phyloP scores from a whole-genome alignment of 176 grass and related monocot genomes.

The Aechmea fasciata region DNA sequence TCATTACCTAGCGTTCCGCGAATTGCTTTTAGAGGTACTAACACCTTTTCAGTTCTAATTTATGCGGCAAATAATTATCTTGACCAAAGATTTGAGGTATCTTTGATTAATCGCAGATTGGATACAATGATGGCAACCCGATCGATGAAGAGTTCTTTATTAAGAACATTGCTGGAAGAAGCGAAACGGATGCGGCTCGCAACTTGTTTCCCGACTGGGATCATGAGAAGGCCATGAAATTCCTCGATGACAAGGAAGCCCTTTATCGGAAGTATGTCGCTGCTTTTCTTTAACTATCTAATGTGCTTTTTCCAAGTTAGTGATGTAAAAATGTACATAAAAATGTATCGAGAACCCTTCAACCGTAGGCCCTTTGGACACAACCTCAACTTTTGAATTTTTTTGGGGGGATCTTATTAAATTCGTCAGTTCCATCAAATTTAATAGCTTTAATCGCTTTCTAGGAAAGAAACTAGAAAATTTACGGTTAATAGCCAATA shows the following conservation, averaged over 20 bases:
- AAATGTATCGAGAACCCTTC: no score
- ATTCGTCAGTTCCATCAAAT: no score
- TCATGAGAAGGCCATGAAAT: slow-evolving; percentile 56
- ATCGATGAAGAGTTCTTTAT: slow-evolving; percentile 87
- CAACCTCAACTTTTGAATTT: no score
- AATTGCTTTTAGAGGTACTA: slow-evolving; percentile 59
- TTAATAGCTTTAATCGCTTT: no score
- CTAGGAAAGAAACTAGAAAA: no score
- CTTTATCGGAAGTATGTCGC: slow-evolving; percentile 47
- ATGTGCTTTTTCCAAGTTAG: not conserved
- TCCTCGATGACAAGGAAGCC: slow-evolving; percentile 71
- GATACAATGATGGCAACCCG: slow-evolving; percentile 79
- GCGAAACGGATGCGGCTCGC: slow-evolving; percentile 45
- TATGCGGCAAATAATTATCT: not conserved
- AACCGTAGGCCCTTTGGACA: no score
- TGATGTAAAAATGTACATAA: not conserved
- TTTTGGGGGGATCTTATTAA: no score
- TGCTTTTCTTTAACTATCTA: not conserved
- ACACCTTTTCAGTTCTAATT: not conserved
- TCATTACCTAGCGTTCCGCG: slow-evolving; percentile 70
- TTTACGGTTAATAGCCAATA: no score
- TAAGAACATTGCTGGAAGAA: slow-evolving; percentile 86
- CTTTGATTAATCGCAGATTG: slow-evolving; percentile 43
- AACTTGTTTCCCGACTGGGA: slow-evolving; percentile 88
- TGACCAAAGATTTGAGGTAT: not conserved